Percentiles rank a stretch among this genome's conserved stretches.
Evolutionary conservation across 2,329 filamentous ascomycete species (phyloP).

Genomic region (Zelopaecilomyces penicillatus): DNA sequence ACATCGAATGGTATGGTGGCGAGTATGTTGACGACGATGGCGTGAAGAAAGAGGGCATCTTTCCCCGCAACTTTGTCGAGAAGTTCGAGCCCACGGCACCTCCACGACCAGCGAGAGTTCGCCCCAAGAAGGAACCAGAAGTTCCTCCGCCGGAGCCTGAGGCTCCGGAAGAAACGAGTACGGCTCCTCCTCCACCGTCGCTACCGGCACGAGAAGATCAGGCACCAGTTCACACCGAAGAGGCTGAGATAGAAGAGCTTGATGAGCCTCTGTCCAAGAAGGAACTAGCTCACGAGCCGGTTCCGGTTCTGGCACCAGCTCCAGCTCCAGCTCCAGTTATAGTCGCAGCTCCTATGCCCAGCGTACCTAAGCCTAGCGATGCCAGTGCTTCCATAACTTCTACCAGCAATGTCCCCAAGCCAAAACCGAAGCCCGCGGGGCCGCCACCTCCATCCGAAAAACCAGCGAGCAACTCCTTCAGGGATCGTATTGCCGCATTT

Average conservation of each 20-base stretch:
- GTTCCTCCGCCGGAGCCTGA: slow-evolving; percentile 22
- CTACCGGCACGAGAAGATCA: slow-evolving; percentile 19
- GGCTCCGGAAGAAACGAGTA: slow-evolving; percentile 24
- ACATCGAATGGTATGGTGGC: slow-evolving; percentile 87
- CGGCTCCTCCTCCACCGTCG: slow-evolving; percentile 26
- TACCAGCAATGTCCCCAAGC: slow-evolving; percentile 12
- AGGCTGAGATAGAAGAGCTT: slow-evolving; percentile 28
- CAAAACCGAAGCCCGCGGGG: slow-evolving; percentile 39
- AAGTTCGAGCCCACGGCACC: slow-evolving; percentile 87
- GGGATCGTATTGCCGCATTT: slow-evolving; percentile 92
- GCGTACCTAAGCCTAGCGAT: slow-evolving; percentile 29
- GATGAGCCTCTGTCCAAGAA: slow-evolving; percentile 20
- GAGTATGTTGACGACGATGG: slow-evolving; percentile 75
- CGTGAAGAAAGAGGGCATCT: slow-evolving; percentile 72
- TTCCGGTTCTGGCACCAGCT: slow-evolving; percentile 18
- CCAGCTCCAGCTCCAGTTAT: slow-evolving; percentile 12
- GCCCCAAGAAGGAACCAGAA: slow-evolving; percentile 52
- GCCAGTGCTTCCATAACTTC: slow-evolving; percentile 31
- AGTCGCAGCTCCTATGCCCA: slow-evolving; percentile 14
- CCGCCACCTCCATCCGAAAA: slow-evolving; percentile 66
- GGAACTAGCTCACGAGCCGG: slow-evolving; percentile 27
- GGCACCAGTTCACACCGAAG: slow-evolving; percentile 19
- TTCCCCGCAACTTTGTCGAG: slow-evolving; percentile 95
- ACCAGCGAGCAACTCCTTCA: slow-evolving; percentile 65
- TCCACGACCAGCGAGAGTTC: slow-evolving; percentile 69